These are phyloP conservation scores for Pleurotus eryngii DNA, from an alignment of 768 basidiomycete genomes.

Conservation along the genomic window DNA sequence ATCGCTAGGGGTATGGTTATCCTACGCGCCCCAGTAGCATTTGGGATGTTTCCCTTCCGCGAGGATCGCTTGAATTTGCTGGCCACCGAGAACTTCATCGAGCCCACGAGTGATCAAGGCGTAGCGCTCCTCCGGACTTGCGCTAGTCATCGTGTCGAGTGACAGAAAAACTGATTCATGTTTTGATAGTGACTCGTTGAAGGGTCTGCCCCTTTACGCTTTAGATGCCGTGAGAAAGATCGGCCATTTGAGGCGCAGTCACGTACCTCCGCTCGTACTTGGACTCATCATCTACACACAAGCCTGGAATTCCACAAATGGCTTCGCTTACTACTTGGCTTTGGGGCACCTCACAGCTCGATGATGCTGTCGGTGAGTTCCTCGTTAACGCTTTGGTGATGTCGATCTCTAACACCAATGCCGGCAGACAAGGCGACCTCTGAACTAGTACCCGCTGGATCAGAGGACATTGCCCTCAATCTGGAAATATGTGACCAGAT, in stretches of 20 bases:
- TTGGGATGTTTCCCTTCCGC: constrained; percentile 73
- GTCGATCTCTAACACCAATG: constrained; percentile 8
- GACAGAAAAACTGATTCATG: background rate
- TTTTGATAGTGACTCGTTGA: too few species aligned
- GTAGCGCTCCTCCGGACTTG: constrained; percentile 52
- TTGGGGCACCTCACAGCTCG: constrained; percentile 81
- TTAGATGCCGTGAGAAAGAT: too few species aligned
- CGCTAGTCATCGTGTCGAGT: constrained; percentile 23
- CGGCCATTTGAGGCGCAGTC: too few species aligned
- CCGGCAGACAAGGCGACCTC: constrained; percentile 88
- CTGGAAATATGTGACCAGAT: constrained; percentile 98
- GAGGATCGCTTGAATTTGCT: constrained; percentile 77
- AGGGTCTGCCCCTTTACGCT: too few species aligned
- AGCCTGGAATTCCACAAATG: constrained; percentile 2
- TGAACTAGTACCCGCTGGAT: constrained; percentile 75
- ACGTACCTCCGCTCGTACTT: too few species aligned
- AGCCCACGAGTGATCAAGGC: constrained; percentile 82
- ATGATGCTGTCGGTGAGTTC: constrained; percentile 73
- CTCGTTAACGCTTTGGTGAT: background rate
- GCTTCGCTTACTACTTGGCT: constrained; percentile 45
- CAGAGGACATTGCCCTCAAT: constrained; percentile 88
- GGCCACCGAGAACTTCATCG: constrained; percentile 85
- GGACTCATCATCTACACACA: too few species aligned
- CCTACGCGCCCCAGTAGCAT: constrained; percentile 85
- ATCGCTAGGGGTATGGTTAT: constrained; percentile 8